Evolutionary conservation across 140 eudicot species (phyloP).

Genomic region (Anethum foeniculum): DNA sequence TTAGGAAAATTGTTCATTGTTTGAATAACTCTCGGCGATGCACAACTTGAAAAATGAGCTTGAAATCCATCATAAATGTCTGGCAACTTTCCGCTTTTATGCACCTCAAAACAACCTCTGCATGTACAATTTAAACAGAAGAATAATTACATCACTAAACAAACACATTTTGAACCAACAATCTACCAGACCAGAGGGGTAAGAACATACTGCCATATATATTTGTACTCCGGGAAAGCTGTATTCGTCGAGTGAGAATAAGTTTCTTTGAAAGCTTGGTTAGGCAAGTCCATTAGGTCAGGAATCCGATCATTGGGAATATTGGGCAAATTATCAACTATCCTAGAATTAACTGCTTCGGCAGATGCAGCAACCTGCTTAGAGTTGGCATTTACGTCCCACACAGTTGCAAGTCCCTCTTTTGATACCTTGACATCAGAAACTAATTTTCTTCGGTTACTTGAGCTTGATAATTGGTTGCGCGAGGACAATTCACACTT

Average conservation of each 20-base stretch:
- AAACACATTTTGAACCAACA: background rate
- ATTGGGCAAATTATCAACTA: constrained; percentile 10
- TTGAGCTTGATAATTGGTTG: constrained; percentile 30
- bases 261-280: constrained; percentile 27
- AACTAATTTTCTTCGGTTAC: constrained; percentile 22
- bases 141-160: background rate
- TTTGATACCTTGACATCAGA: constrained; percentile 27
- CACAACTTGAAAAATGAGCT: constrained; percentile 80
- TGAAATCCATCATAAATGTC: constrained; percentile 80
- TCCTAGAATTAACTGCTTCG: background rate
- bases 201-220: constrained; percentile 79
- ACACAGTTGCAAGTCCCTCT: constrained; percentile 21
- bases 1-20: constrained; percentile 60
- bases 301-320: constrained; percentile 21
- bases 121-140: constrained; percentile 18
- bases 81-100: constrained; percentile 41
- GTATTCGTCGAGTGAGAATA: constrained; percentile 29
- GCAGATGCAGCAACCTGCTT: constrained; percentile 30
- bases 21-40: constrained; percentile 67
- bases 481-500: constrained; percentile 33
- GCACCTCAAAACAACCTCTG: constrained; percentile 88
- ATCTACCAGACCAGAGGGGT: background rate
- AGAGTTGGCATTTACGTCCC: constrained; percentile 22
- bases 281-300: constrained; percentile 22
- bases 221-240: constrained; percentile 81